Base-by-base conservation (phyloP, 805 yeast genomes). In the Candida hispaniensis region DNA sequence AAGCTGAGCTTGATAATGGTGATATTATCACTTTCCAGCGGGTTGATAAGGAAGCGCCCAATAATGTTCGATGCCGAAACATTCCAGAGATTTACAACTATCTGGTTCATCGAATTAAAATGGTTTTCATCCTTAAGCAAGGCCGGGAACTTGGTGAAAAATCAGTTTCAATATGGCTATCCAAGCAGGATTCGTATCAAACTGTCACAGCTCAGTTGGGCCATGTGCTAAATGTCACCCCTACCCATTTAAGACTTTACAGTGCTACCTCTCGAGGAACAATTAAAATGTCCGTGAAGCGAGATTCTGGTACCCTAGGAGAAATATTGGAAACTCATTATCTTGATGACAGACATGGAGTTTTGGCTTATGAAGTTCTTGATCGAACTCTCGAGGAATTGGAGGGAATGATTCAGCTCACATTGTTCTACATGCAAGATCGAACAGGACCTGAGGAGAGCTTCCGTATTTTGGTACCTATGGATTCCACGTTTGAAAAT, bases 351-450 rank as follows among this genome's bases (percentile, higher is more conserved):
- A 30, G 30, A 16, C 39, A 30, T 21, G 26, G 23, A 14, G 25
- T 38, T 7, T 68, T 88, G 40, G 76, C 75, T 44, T 88, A 79
- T 52, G 95, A 88, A 49, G 57, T 78, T 1, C 64, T 91, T 48
- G 79, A 73, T 28, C 73, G 85, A 26, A 73, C 86, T 2, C 60
- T 88, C 36, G 66, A 62, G 20, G 93, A 83, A 43, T 69, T 78
- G 47, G 98, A 91, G 55, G 73, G 69, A 43, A 69, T 82, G 74
- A n/a, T n/a, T n/a, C n/a, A n/a, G n/a, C n/a, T n/a, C n/a, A n/a
- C n/a, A n/a, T n/a, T n/a, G n/a, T n/a, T n/a, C n/a, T n/a, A n/a
- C n/a, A n/a, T n/a, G n/a, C n/a, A n/a, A n/a, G n/a, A n/a, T n/a
- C n/a, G n/a, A n/a, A n/a, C n/a, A n/a, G n/a, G n/a, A n/a, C n/a